A percentile compares a stretch with the other conserved stretches of the same genome.
These are phyloP conservation scores for Scutellospora calospora DNA, from an alignment of 371 early-diverging fungal genomes.

Conservation along the genomic window DNA sequence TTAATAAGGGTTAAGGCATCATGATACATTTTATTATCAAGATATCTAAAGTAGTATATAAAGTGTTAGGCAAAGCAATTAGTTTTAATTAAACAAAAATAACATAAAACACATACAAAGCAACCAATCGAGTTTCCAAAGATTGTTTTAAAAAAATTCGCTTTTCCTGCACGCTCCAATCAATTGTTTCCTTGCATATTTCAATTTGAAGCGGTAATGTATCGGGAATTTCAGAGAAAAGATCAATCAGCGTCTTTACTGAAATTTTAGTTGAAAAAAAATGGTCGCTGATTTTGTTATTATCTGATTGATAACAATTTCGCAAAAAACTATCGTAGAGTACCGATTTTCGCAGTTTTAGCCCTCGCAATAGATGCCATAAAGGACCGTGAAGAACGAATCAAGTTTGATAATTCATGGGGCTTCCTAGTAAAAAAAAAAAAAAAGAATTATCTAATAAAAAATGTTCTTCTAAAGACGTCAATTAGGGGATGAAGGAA, in stretches of 20 bases:
- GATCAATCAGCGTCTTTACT: constrained; percentile 90
- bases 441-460: not conserved
- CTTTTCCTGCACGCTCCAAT: constrained; percentile 92
- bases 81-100: not conserved
- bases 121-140: constrained; percentile 91
- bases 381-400: constrained; percentile 81
- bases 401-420: constrained; percentile 79
- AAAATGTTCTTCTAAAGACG: not conserved
- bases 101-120: constrained; percentile 64
- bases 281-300: not conserved
- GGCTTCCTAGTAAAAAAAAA: constrained; percentile 66
- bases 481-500: not conserved
- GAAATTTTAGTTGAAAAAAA: not conserved
- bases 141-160: constrained; percentile 93
- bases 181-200: constrained; percentile 92
- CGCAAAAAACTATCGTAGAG: constrained; percentile 35
- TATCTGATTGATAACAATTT: not conserved
- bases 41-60: constrained; percentile 59
- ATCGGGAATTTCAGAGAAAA: constrained; percentile 88
- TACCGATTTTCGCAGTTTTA: constrained; percentile 95
- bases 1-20: constrained; percentile 89
- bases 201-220: constrained; percentile 89
- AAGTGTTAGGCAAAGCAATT: not conserved
- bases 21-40: constrained; percentile 94
- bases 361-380: constrained; percentile 92